Conservation (phyloP, 345 rosid genomes). For the Dimocarpus longan region DNA sequence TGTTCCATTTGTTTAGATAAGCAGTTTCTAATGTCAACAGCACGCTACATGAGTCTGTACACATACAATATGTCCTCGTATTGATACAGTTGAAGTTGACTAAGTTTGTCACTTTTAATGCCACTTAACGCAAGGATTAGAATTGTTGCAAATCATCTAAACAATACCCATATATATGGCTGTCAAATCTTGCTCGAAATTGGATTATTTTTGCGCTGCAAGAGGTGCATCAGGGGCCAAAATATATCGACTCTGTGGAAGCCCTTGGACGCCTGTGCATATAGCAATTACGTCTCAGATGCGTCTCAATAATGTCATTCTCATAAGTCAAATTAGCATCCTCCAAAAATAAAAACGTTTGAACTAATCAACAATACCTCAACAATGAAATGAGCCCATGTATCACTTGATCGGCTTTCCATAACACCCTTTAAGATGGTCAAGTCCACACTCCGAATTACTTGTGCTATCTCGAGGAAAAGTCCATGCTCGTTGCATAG, state of each 20-base stretch:
- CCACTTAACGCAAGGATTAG: not conserved
- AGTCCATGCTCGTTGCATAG: slow-evolving; percentile 53
- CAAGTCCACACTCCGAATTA: slow-evolving; percentile 42
- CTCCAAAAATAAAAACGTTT: not conserved
- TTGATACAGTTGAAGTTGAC: not conserved
- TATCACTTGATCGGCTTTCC: slow-evolving; percentile 37
- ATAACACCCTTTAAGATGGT: slow-evolving; percentile 54
- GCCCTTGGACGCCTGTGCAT: slow-evolving; percentile 49
- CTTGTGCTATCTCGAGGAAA: slow-evolving; percentile 61
- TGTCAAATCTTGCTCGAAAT: slow-evolving; percentile 33
- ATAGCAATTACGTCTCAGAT: slow-evolving; percentile 6
- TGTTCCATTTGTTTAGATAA: not conserved
- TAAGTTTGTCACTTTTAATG: not conserved
- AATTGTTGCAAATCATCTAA: too few relatives aligned
- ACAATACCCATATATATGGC: not conserved
- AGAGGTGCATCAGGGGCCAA: slow-evolving; percentile 74
- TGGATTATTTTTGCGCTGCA: slow-evolving; percentile 41
- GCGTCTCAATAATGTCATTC: not conserved
- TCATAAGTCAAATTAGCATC: not conserved
- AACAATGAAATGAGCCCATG: slow-evolving; percentile 69
- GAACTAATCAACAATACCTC: slow-evolving; percentile 38
- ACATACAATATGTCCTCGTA: slow-evolving; percentile 10
- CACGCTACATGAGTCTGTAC: not conserved
- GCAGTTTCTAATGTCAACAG: not conserved
- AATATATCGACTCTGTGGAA: slow-evolving; percentile 68